Base-by-base conservation (phyloP, 768 basidiomycete species). In the Macrolepiota albuminosa region DNA sequence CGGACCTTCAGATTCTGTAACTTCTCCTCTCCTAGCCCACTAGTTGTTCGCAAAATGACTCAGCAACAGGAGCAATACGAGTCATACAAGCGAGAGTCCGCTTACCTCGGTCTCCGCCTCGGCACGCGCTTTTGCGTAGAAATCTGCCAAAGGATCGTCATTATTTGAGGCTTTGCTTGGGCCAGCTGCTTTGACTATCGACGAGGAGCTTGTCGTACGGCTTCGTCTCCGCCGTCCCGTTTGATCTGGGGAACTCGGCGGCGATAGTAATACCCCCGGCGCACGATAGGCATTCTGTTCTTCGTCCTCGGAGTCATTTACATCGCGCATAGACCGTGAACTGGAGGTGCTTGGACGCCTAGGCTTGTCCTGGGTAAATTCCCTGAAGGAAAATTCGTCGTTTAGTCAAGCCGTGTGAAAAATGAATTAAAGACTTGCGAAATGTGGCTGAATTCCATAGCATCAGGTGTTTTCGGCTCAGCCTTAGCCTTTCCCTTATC, bases 131-230 rank as follows among this genome's bases (percentile, higher is more conserved):
- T 78, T 71, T 3, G 73, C 77, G 65, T 89, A 90, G 65, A 87
- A 89, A 61, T 84, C 80, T 0, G 81, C 81, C 55, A 91, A 72
- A 0, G 89, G 87, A 67, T 91, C 88, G 33, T 70, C 61, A 14
- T 46, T 47, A 16, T 61, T 34, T 11, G 46, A 26, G 18, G 16
- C 6, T 50, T 63, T 59, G 7, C 11, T 48, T 33, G 61, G 57
- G 16, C 61, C 52, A 57, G 34, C 45, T 29, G 7, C 33, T 52
- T 34, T 29, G 33, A 50, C 8, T 4, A 8, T 37, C 34, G 52
- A 59, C n/a, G 64, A 67, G 26, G 60, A 54, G 24, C 42, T 48
- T 45, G 63, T 54, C 5, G 48, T 46, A 6, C 45, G 33, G 18
- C 56, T 51, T 33, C 40, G 40, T 13, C 16, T 47, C 6, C 24